These are phyloP conservation scores for Dioszegia aurantiaca DNA, from an alignment of 768 basidiomycete genomes.

Conservation along the genomic window DNA sequence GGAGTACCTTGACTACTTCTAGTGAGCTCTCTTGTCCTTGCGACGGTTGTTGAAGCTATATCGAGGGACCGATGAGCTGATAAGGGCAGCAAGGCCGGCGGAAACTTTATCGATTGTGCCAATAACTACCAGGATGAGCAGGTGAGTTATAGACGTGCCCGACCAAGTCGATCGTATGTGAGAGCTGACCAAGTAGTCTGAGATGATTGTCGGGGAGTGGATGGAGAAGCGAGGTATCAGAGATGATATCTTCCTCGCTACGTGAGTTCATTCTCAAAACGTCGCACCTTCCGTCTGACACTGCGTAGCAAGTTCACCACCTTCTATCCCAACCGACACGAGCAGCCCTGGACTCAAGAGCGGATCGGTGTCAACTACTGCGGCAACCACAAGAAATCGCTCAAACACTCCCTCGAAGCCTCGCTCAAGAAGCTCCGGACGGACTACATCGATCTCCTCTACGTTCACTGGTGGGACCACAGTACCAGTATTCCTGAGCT, in stretches of 20 bases:
- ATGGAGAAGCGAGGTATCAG: conserved; percentile 54
- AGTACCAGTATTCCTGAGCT: conserved; percentile 60
- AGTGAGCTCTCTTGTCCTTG: conserved; percentile 1
- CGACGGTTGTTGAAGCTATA: not conserved
- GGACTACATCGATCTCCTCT: conserved; percentile 39
- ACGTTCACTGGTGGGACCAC: conserved; percentile 57
- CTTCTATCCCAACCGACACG: conserved; percentile 25
- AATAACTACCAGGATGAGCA: conserved; percentile 54
- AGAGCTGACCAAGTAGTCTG: conserved; percentile 55
- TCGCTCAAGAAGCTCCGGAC: conserved; percentile 41
- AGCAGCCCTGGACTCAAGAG: conserved; percentile 6
- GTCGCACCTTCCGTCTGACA: not conserved
- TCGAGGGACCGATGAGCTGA: not conserved
- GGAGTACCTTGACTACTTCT: conserved; percentile 27
- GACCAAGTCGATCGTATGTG: conserved; percentile 32
- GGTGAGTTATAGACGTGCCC: not conserved
- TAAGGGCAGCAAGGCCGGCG: conserved; percentile 53
- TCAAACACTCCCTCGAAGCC: conserved; percentile 52
- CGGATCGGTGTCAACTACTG: conserved; percentile 50
- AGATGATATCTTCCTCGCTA: conserved; percentile 57
- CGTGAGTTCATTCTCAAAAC: conserved; percentile 41
- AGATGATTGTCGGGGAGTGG: conserved; percentile 60
- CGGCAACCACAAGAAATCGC: conserved; percentile 58
- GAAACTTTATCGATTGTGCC: conserved; percentile 59
- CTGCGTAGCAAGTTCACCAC: conserved; percentile 28